Evolutionary conservation across 1,284 basidiomycete species (phyloP).

Genomic region (Ustilago loliicola): DNA sequence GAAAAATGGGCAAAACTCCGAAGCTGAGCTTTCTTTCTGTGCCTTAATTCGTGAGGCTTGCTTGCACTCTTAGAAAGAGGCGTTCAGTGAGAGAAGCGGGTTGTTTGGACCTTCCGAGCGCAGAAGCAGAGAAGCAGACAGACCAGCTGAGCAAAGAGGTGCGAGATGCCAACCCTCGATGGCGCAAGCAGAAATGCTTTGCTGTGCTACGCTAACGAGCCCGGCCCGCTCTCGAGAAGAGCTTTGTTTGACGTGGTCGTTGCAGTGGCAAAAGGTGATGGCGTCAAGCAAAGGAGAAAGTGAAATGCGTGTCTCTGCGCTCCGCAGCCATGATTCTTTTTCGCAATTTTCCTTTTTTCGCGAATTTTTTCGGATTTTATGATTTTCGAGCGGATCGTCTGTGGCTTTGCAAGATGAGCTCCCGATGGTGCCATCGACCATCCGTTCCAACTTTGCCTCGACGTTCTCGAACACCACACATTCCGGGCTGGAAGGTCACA

Average conservation of each 20-base stretch:
- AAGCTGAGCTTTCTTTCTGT: conserved; percentile 8
- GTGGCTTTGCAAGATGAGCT: conserved; percentile 22
- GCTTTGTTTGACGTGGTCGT: background rate
- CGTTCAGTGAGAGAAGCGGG: too few relatives aligned
- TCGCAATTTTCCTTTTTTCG: background rate
- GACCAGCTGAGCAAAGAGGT: background rate
- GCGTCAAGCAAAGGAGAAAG: background rate
- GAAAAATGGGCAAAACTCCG: conserved; percentile 9
- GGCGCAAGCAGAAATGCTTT: conserved; percentile 12
- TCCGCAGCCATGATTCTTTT: background rate
- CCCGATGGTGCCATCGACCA: conserved; percentile 27
- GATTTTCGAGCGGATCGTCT: background rate
- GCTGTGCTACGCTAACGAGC: background rate
- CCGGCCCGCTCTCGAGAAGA: background rate
- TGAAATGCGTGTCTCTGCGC: background rate
- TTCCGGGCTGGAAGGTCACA: background rate
- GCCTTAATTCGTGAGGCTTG: background rate
- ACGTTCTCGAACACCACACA: background rate
- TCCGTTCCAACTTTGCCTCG: background rate
- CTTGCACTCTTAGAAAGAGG: background rate
- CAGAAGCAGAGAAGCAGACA: conserved; percentile 1
- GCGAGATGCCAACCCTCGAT: conserved; percentile 8
- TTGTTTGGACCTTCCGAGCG: too few relatives aligned
- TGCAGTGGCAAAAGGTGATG: conserved; percentile 1
- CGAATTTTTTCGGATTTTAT: conserved; percentile 9